Evolutionary conservation across 2,329 filamentous ascomycete species (phyloP).

Genomic region (Bipolaris zeicola): DNA sequence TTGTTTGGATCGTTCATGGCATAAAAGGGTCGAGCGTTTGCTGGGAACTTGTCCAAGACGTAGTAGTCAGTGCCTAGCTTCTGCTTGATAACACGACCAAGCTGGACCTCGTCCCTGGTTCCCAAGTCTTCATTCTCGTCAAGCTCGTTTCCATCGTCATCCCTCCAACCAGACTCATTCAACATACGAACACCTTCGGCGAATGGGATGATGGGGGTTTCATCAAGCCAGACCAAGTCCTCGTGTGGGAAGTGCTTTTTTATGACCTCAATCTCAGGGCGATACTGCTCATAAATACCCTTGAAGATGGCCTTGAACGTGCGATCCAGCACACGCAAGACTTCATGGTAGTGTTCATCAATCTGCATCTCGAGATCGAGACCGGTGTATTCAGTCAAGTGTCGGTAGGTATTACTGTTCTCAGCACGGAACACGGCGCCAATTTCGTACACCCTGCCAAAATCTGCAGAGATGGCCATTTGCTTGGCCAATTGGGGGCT

Average conservation of each 20-base stretch:
- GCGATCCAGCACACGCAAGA: constrained; percentile 76
- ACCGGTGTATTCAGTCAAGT: constrained; percentile 93
- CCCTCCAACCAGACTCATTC: constrained; percentile 75
- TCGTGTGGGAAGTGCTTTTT: constrained; percentile 85
- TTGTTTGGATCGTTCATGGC: constrained; percentile 82
- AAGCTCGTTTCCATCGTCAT: constrained; percentile 75
- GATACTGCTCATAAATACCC: constrained; percentile 70
- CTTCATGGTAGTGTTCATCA: constrained; percentile 86
- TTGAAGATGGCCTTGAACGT: constrained; percentile 81
- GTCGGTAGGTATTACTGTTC: constrained; percentile 93
- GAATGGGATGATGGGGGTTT: constrained; percentile 83
- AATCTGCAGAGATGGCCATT: constrained; percentile 88
- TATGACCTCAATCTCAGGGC: constrained; percentile 76
- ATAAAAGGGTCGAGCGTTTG: constrained; percentile 85
- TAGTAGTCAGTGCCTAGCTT: constrained; percentile 91
- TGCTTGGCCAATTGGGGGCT: constrained; percentile 93
- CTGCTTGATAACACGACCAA: constrained; percentile 83
- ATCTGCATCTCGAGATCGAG: constrained; percentile 93
- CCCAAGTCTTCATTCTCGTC: constrained; percentile 79
- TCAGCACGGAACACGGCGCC: constrained; percentile 91
- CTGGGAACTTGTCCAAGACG: constrained; percentile 90
- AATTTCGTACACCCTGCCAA: constrained; percentile 86
- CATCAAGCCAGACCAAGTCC: constrained; percentile 83
- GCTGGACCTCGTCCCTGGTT: constrained; percentile 83
- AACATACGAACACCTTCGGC: constrained; percentile 79